A percentile compares a stretch with the other conserved stretches of the same genome.
Conservation (phyloP, 2,329 filamentous ascomycete genomes). For the Fusarium sp. region DNA sequence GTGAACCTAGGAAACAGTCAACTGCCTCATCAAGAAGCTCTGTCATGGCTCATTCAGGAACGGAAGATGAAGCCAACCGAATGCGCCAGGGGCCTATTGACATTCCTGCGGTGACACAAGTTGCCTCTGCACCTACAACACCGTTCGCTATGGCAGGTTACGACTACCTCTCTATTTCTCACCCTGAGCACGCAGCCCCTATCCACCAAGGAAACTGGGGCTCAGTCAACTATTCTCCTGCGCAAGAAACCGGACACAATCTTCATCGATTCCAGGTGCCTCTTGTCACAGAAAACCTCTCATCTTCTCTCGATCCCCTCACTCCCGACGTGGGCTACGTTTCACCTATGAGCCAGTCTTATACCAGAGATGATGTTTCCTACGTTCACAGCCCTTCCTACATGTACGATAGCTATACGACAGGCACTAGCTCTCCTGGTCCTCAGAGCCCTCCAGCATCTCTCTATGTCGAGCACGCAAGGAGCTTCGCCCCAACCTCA, state of each 20-base stretch:
- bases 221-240: constrained; percentile 59
- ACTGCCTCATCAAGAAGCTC: constrained; percentile 58
- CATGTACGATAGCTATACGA: constrained; percentile 67
- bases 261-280: constrained; percentile 59
- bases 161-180: constrained; percentile 65
- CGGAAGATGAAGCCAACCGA: constrained; percentile 49
- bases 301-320: constrained; percentile 68
- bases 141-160: constrained; percentile 52
- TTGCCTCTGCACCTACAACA: constrained; percentile 59
- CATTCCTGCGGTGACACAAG: constrained; percentile 48
- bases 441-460: constrained; percentile 66
- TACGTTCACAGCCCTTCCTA: constrained; percentile 66
- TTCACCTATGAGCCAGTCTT: constrained; percentile 68
- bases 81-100: constrained; percentile 50
- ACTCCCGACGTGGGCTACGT: constrained; percentile 70
- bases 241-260: constrained; percentile 50
- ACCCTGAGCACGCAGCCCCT: constrained; percentile 56
- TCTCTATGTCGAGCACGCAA: constrained; percentile 65
- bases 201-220: constrained; percentile 58
- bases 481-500: constrained; percentile 64
- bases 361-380: constrained; percentile 67
- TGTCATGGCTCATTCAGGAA: constrained; percentile 45
- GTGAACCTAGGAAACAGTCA: constrained; percentile 60
- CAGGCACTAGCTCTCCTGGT: constrained; percentile 62
- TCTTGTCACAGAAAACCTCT: constrained; percentile 62